These are phyloP conservation scores for Scheffersomyces segobiensis DNA, from an alignment of 1,139 yeast genomes.

Conservation along the genomic window DNA sequence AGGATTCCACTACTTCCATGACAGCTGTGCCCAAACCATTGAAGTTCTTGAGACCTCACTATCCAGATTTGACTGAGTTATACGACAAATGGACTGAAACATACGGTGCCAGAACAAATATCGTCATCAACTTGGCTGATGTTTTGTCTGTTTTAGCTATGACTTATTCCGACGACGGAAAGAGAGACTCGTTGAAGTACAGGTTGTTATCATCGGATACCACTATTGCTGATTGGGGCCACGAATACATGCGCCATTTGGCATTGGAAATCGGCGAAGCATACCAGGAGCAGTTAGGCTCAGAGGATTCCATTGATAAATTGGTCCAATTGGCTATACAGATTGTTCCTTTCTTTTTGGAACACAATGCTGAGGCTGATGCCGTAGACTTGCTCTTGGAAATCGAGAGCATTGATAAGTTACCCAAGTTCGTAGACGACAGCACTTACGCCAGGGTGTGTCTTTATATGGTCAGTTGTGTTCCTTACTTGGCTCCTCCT, in stretches of 20 bases:
- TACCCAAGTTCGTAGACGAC: slow-evolving; percentile 83
- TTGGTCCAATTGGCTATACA: slow-evolving; percentile 68
- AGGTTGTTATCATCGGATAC: slow-evolving; percentile 67
- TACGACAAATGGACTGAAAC: slow-evolving; percentile 68
- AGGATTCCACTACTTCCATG: slow-evolving; percentile 96
- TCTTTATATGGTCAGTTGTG: slow-evolving; percentile 92
- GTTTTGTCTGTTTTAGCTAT: slow-evolving; percentile 90
- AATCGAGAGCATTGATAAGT: slow-evolving; percentile 80
- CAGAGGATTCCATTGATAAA: slow-evolving; percentile 40
- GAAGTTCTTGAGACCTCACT: slow-evolving; percentile 90
- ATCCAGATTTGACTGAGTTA: slow-evolving; percentile 61
- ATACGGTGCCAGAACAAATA: slow-evolving; percentile 25
- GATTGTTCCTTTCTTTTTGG: slow-evolving; percentile 86
- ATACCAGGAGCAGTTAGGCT: slow-evolving; percentile 66
- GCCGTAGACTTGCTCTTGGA: slow-evolving; percentile 93
- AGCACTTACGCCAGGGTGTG: slow-evolving; percentile 87
- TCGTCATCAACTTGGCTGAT: slow-evolving; percentile 58
- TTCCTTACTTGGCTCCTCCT: slow-evolving; percentile 92
- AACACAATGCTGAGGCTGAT: slow-evolving; percentile 97
- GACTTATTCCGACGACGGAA: slow-evolving; percentile 88
- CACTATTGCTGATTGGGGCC: slow-evolving; percentile 90
- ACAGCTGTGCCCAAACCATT: slow-evolving; percentile 99
- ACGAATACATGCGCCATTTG: slow-evolving; percentile 93
- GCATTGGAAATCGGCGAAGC: slow-evolving; percentile 94
- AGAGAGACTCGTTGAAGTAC: slow-evolving; percentile 77